Evolutionary conservation across 2,329 filamentous ascomycete species (phyloP), one percentile per base, ranked within the genome.

Genomic region (Nothophaeocryptopus gaeumannii): DNA sequence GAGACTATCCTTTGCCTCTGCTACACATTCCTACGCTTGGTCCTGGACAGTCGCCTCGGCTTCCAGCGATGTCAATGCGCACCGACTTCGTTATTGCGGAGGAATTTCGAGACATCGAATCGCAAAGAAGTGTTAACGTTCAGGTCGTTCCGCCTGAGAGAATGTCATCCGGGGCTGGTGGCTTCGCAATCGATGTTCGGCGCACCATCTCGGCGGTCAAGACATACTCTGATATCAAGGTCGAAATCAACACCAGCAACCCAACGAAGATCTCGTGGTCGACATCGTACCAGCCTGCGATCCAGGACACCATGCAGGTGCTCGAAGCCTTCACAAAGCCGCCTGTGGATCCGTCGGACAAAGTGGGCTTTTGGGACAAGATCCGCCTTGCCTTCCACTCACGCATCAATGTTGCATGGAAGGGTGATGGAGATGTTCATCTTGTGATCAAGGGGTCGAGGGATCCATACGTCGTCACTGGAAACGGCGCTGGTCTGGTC

Each of bases 241-340:
- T 99, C 61, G 88, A 96, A 56, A 91, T 99, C 69, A 96, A 97
- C 68, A 96, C 92, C 2, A 87, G 85, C 46, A 82, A 92, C 51
- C 89, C 95, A 2, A 99, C 93, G 0, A 84, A 88, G 38, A 92
- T 99, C 45, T 96, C 92, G 0, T 99, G 93, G 95, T 91, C 91
- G 7, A 91, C 93, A 39, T 96, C 91, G 2, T 99, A 97, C 64
- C 95, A 99, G 65, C 93, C 95, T 26, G 92, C 92, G 1, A 92
- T 99, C 41, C 93, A 99, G 68, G 95, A 99, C 65, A 96, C 97
- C 87, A 99, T 99, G 93, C 96, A 97, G 81, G 91, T 91, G 20
- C 88, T 99, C 54, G 93, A 99, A 70, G 92, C 88, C 2, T 97
- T 99, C 67, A 96, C 92, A 1, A 99, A 99, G 67, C 89, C 92